Conservation (phyloP, 805 yeast genomes). For the Myxozyma monticola region DNA sequence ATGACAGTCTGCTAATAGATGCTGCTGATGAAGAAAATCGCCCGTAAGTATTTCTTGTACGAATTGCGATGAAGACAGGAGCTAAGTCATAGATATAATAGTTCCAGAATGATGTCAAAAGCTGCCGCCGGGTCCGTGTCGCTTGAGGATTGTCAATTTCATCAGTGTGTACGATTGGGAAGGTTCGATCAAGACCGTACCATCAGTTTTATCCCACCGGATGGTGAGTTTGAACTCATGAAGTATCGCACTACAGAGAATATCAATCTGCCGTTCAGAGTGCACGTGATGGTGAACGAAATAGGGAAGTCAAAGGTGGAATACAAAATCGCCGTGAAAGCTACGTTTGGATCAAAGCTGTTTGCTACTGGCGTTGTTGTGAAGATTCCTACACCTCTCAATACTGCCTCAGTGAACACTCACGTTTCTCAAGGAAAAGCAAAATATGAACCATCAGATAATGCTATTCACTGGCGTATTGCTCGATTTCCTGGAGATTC, state of each 20-base stretch:
- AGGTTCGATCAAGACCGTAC: conserved; percentile 62
- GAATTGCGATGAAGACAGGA: neutral
- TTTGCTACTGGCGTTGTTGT: conserved; percentile 65
- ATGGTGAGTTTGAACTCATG: conserved; percentile 78
- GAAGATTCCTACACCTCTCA: conserved; percentile 68
- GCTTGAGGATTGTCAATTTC: conserved; percentile 77
- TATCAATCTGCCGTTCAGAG: conserved; percentile 67
- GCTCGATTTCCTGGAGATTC: conserved; percentile 66
- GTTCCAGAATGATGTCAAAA: conserved; percentile 30
- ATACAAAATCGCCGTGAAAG: conserved; percentile 60
- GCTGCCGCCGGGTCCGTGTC: conserved; percentile 53
- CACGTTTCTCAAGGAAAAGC: conserved; percentile 61
- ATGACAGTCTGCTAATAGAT: conserved; percentile 48
- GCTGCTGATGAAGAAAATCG: conserved; percentile 31
- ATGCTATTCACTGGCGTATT: conserved; percentile 67
- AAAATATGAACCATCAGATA: conserved; percentile 65
- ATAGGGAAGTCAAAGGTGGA: conserved; percentile 50
- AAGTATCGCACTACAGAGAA: conserved; percentile 60
- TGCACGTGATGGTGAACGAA: conserved; percentile 56
- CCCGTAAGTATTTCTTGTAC: neutral
- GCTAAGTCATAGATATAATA: neutral
- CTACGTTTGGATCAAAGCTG: conserved; percentile 55
- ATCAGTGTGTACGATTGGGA: conserved; percentile 73
- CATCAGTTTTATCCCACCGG: conserved; percentile 79
- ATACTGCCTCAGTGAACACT: conserved; percentile 51